Evolutionary conservation across 192 early-diverging fungal species (phyloP), one percentile per base, ranked within the genome.

Genomic region (Coemansia sp.): DNA sequence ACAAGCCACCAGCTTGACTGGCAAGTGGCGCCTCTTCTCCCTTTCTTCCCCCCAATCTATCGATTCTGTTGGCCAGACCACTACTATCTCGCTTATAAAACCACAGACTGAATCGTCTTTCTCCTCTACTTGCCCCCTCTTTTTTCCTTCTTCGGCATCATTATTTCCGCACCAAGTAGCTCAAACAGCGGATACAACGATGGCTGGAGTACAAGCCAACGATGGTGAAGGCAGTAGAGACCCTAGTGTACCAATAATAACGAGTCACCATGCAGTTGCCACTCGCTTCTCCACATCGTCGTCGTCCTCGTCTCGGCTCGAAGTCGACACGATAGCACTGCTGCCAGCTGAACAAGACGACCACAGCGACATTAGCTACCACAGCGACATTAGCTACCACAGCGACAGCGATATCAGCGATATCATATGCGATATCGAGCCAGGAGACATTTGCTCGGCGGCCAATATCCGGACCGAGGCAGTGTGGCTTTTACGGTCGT

Each of bases 391-490:
- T 15, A 29, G 51, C 51, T 53, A 53, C 27, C 51, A 57, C 67
- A 69, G 59, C 34, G 60, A 62, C 44, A 62, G 67, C 23, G 58
- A 68, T 11, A 32, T 29, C 51, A 41, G 50, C 37, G 51, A 64
- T 34, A 21, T 17, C 1, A 42, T 51, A 23, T 38, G 25, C 5
- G 62, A 38, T n/a, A 50, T 71, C 14, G 74, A 32, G 41, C 31
- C 34, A 8, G 44, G 45, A 31, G 64, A 67, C 19, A 34, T 72
- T 25, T 62, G 70, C 32, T 10, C 34, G 10, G 10, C 38, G 17
- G 59, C 5, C 31, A 76, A 48, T 60, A 36, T 73, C 36, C 68
- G 63, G 21, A 5, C 25, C 2, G 79, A 82, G 38, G 64, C 61
- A 1, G 12, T 25, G 19, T 25, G 23, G n/a, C 79, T 82, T 25